Evolutionary conservation across 345 rosid species (phyloP).

Genomic region (Microthlaspi erraticum): DNA sequence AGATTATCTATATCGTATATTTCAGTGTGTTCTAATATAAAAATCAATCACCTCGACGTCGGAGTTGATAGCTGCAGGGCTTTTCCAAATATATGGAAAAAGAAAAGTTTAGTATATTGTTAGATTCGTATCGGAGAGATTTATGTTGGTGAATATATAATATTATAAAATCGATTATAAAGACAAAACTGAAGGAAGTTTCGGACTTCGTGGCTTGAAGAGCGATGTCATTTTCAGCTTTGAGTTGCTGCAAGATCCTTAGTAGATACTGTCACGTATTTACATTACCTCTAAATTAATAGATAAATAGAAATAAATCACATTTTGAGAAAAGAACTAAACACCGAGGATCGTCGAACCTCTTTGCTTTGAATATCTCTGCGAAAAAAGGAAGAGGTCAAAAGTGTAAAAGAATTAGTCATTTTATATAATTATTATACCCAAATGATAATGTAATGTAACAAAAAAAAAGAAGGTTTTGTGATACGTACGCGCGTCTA

Average conservation of each 20-base stretch:
- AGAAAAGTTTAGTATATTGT: background rate
- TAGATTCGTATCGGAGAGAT: background rate
- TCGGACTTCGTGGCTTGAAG: slow-evolving; percentile 61
- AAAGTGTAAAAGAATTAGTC: slow-evolving; percentile 1
- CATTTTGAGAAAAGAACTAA: background rate
- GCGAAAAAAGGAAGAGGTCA: background rate
- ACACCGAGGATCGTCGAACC: slow-evolving; percentile 45
- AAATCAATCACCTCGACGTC: slow-evolving; percentile 58
- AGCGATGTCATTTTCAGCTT: slow-evolving; percentile 66
- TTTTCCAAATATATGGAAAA: slow-evolving; percentile 16
- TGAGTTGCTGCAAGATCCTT: slow-evolving; percentile 62
- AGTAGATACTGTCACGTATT: slow-evolving; percentile 54
- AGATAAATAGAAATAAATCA: background rate
- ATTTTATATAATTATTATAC: background rate
- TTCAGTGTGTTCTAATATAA: background rate
- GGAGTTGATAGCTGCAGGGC: slow-evolving; percentile 62
- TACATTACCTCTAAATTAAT: slow-evolving; percentile 13
- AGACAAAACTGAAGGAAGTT: slow-evolving; percentile 6
- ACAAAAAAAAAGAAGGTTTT: background rate
- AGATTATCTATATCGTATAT: background rate
- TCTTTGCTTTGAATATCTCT: slow-evolving; percentile 63
- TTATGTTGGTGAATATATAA: background rate
- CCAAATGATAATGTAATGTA: background rate
- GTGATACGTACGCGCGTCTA: slow-evolving; percentile 36
- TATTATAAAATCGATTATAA: slow-evolving; percentile 1